Conservation (phyloP, 257 asterid genomes). For the Solanum rostratum region DNA sequence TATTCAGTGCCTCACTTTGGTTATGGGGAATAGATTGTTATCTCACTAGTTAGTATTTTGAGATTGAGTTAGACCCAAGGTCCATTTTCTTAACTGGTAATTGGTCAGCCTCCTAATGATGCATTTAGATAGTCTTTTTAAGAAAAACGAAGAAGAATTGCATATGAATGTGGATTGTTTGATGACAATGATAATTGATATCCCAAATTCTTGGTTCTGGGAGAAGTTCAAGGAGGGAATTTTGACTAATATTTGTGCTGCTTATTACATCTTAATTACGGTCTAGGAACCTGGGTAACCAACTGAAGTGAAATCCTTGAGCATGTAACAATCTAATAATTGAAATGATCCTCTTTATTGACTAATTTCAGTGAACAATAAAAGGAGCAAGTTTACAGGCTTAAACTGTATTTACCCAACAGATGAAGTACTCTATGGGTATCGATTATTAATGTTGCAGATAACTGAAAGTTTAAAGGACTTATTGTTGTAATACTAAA, state of each 20-base stretch:
- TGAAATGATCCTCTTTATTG: neutral
- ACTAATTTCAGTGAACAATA: neutral
- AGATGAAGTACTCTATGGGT: neutral
- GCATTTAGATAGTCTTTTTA: neutral
- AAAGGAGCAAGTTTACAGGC: neutral
- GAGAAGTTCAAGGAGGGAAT: neutral
- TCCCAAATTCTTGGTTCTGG: neutral
- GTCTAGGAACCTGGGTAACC: neutral
- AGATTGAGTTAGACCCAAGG: neutral
- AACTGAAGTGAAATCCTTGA: neutral
- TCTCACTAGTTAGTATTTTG: neutral
- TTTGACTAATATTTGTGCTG: neutral
- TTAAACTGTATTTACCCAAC: neutral
- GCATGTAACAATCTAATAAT: neutral
- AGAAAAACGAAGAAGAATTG: neutral
- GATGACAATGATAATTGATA: neutral
- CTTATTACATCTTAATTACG: neutral
- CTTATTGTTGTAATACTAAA: neutral
- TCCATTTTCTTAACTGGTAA: neutral
- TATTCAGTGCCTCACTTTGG: neutral
- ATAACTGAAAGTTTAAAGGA: neutral
- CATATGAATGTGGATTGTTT: neutral
- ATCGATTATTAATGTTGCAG: neutral
- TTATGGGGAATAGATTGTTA: neutral
- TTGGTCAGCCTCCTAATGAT: neutral